These are phyloP conservation scores for Trichoderma brevicompactum DNA, from an alignment of 2,329 filamentous ascomycete species.

Conservation along the genomic window DNA sequence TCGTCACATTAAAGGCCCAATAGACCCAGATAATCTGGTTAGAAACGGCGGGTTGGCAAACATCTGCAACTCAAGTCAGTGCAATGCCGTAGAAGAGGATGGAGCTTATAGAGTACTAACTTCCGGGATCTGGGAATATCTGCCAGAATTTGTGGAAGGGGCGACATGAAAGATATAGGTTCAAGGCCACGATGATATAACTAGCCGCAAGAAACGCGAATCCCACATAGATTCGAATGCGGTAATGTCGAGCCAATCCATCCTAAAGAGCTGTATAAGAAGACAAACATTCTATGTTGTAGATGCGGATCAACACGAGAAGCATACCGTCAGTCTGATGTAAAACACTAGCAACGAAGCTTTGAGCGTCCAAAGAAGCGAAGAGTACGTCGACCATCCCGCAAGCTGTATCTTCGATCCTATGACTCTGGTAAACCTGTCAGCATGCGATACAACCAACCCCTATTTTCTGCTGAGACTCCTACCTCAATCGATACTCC, in stretches of 20 bases:
- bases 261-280: neutral
- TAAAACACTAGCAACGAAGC: constrained; percentile 61
- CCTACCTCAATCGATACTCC: constrained; percentile 50
- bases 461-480: neutral
- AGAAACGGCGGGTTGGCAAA: constrained; percentile 56
- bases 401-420: constrained; percentile 62
- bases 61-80: constrained; percentile 39
- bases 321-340: constrained; percentile 50
- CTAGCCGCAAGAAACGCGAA: constrained; percentile 54
- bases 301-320: neutral
- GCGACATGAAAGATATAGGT: constrained; percentile 56
- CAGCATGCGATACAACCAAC: neutral
- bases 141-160: constrained; percentile 62
- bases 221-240: constrained; percentile 53
- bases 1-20: constrained; percentile 56
- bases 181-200: constrained; percentile 54
- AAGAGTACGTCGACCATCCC: constrained; percentile 59
- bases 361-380: constrained; percentile 61
- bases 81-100: neutral
- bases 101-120: constrained; percentile 41
- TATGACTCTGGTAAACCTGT: constrained; percentile 45
- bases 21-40: constrained; percentile 56
- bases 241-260: constrained; percentile 38
- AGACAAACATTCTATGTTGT: neutral
- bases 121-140: constrained; percentile 61